phyloP scores from a whole-genome alignment of 2,329 filamentous ascomycete genomes.

The Cadophora malorum region DNA sequence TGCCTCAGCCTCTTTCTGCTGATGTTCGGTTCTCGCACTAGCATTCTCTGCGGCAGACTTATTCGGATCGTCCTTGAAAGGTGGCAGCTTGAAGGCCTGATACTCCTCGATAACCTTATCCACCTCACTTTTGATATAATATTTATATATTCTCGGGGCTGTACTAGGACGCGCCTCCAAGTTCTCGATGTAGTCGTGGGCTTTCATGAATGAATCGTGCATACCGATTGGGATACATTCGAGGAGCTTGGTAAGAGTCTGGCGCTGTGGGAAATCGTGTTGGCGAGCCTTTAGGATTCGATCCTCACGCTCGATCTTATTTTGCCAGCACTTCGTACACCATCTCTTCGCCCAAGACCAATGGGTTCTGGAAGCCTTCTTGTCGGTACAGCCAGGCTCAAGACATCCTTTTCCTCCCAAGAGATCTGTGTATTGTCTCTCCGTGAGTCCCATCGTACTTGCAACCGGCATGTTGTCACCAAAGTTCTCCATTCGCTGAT shows the following conservation, averaged over 20 bases:
- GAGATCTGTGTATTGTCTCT: conserved; percentile 42
- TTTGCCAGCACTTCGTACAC: conserved; percentile 41
- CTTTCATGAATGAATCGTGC: conserved; percentile 44
- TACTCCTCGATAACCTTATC: conserved; percentile 39
- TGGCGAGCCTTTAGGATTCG: conserved; percentile 40
- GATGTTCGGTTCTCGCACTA: conserved; percentile 33
- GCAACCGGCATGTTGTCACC: conserved; percentile 41
- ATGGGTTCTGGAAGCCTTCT: conserved; percentile 40
- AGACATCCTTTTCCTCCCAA: conserved; percentile 43
- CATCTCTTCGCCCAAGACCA: conserved; percentile 45
- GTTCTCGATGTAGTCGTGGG: conserved; percentile 42
- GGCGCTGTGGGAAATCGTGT: conserved; percentile 31
- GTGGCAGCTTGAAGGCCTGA: conserved; percentile 38
- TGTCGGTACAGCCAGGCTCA: conserved; percentile 37
- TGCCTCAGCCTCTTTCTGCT: conserved; percentile 35
- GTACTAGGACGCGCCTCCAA: conserved; percentile 31
- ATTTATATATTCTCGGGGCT: conserved; percentile 41
- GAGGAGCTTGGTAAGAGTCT: conserved; percentile 38
- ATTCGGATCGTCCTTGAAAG: conserved; percentile 37
- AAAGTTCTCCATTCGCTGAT: conserved; percentile 43
- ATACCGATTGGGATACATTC: conserved; percentile 44
- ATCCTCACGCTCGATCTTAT: conserved; percentile 43
- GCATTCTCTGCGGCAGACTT: conserved; percentile 39
- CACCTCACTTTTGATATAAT: conserved; percentile 40
- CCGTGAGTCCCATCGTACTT: conserved; percentile 32